These are phyloP conservation scores for Phytomonas sp. DNA, from an alignment of 208 protist genomes.

Conservation along the genomic window DNA sequence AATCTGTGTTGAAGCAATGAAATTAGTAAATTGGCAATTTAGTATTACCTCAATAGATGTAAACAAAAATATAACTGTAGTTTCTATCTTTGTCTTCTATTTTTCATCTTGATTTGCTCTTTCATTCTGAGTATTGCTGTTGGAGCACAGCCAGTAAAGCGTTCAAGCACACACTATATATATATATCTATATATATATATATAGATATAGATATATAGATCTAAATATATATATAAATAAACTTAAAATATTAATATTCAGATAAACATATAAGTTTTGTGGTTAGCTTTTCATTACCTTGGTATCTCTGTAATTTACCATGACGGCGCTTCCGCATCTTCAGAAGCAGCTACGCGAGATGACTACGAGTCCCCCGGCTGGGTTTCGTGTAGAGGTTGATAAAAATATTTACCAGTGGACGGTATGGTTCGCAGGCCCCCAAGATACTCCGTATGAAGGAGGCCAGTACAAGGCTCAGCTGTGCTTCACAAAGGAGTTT, in stretches of 20 bases:
- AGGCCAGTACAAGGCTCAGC: slow-evolving; percentile 85
- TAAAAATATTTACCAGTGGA: slow-evolving; percentile 89
- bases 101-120: slow-evolving; percentile 1
- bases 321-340: slow-evolving; percentile 83
- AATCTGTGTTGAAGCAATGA: neutral
- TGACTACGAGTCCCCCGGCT: slow-evolving; percentile 82
- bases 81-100: slow-evolving; percentile 5
- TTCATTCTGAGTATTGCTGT: neutral
- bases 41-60: neutral
- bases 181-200: slow-evolving; percentile 2
- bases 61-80: slow-evolving; percentile 2
- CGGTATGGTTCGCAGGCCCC: slow-evolving; percentile 83
- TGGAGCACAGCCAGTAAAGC: neutral
- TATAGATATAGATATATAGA: slow-evolving; percentile 5
- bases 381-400: slow-evolving; percentile 86
- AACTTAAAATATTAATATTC: neutral
- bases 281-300: neutral
- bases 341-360: slow-evolving; percentile 87
- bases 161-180: neutral
- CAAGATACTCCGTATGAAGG: slow-evolving; percentile 81
- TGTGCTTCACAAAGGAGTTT: slow-evolving; percentile 94
- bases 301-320: slow-evolving; percentile 5
- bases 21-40: neutral
- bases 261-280: slow-evolving; percentile 1
- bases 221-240: slow-evolving; percentile 9